A percentile compares a stretch with the other conserved stretches of the same genome.
These are phyloP conservation scores for Boletus rubescentipes DNA, from an alignment of 768 basidiomycete species.

Conservation along the genomic window DNA sequence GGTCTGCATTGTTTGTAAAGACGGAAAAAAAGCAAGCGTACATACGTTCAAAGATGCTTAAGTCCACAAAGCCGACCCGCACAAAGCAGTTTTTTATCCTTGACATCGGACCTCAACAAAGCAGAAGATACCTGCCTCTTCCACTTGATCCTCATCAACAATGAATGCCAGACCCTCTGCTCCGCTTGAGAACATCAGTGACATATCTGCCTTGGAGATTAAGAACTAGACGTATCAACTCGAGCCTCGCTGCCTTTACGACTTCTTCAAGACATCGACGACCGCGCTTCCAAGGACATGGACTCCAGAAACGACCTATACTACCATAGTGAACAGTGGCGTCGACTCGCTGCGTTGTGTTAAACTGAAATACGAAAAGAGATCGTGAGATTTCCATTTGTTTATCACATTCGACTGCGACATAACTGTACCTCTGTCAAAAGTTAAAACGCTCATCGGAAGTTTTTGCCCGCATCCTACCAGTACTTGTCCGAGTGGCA, in stretches of 20 bases:
- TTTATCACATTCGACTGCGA: slow-evolving; percentile 15
- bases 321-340: not conserved
- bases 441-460: slow-evolving; percentile 15
- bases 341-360: not conserved
- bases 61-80: not conserved
- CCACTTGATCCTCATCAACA: not conserved
- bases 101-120: slow-evolving; percentile 20
- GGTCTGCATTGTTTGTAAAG: slow-evolving; percentile 6
- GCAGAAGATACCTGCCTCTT: slow-evolving; percentile 3
- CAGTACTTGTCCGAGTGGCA: slow-evolving; percentile 8
- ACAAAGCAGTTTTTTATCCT: slow-evolving; percentile 16
- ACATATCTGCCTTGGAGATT: not conserved
- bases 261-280: not conserved
- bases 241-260: not conserved
- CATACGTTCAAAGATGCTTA: not conserved
- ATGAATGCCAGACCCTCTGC: not conserved
- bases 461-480: not conserved
- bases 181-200: not conserved
- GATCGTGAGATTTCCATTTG: slow-evolving; percentile 18
- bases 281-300: not conserved
- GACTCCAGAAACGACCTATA: not conserved
- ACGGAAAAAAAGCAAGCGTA: slow-evolving; percentile 8
- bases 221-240: not conserved
- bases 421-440: slow-evolving; percentile 20
- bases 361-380: not conserved